Conservation (phyloP, 208 protist genomes). For the Angomonas deanei region DNA sequence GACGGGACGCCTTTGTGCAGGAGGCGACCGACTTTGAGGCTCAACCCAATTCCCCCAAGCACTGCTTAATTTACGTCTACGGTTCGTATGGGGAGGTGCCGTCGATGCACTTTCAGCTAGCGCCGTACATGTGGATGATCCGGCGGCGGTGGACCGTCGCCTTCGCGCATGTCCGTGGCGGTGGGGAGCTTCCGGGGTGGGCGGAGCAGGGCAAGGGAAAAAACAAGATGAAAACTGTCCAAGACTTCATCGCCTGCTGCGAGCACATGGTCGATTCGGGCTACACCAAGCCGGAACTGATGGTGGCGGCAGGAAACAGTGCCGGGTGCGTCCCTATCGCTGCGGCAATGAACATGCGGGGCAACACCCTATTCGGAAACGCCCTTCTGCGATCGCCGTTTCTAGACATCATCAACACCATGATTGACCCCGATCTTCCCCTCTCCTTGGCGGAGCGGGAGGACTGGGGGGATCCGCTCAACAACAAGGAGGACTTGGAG, state of each 20-base stretch:
- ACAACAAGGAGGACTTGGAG: slow-evolving; percentile 56
- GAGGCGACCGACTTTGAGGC: slow-evolving; percentile 87
- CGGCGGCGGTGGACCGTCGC: slow-evolving; percentile 85
- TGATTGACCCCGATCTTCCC: slow-evolving; percentile 87
- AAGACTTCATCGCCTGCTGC: slow-evolving; percentile 91
- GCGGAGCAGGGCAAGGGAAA: slow-evolving; percentile 66
- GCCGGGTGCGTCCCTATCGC: slow-evolving; percentile 94
- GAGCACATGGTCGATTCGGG: slow-evolving; percentile 88
- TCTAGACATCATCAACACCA: slow-evolving; percentile 92
- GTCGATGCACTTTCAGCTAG: slow-evolving; percentile 89
- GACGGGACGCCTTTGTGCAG: slow-evolving; percentile 83
- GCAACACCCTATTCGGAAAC: slow-evolving; percentile 79
- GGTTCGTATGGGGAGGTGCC: slow-evolving; percentile 88
- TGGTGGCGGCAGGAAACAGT: slow-evolving; percentile 87
- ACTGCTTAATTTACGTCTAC: slow-evolving; percentile 90
- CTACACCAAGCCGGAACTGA: slow-evolving; percentile 79
- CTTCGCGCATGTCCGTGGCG: slow-evolving; percentile 92
- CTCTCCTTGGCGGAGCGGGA: slow-evolving; percentile 89
- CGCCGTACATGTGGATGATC: slow-evolving; percentile 92
- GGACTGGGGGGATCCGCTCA: slow-evolving; percentile 93
- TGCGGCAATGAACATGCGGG: slow-evolving; percentile 88
- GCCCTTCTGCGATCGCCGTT: slow-evolving; percentile 89
- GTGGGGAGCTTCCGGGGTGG: slow-evolving; percentile 87
- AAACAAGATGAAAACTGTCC: slow-evolving; percentile 86
- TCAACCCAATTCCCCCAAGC: slow-evolving; percentile 78